These are phyloP conservation scores for Colletotrichum tropicicola DNA, from an alignment of 2,329 filamentous ascomycete genomes.

Conservation along the genomic window DNA sequence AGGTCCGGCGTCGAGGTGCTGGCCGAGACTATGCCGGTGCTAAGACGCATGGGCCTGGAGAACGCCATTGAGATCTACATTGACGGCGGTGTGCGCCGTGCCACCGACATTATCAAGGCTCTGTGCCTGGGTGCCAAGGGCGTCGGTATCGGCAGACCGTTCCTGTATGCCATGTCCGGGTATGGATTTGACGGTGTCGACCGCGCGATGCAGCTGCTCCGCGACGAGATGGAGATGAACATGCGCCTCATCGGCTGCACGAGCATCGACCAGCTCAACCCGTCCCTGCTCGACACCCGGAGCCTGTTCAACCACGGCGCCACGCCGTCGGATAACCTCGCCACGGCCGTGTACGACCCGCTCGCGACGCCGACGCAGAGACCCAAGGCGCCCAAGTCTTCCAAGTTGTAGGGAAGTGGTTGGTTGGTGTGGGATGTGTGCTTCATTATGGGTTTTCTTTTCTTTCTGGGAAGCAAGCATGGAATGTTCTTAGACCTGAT, in stretches of 20 bases:
- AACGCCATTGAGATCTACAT: conserved; percentile 86
- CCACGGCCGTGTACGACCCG: conserved; percentile 61
- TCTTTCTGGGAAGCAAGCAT: background rate
- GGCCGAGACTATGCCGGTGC: conserved; percentile 90
- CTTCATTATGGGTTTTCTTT: background rate
- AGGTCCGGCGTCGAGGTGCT: conserved; percentile 90
- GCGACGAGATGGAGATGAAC: conserved; percentile 99
- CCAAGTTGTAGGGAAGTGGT: conserved; percentile 54
- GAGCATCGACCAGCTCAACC: conserved; percentile 79
- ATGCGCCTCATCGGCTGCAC: conserved; percentile 92
- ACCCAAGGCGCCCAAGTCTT: conserved; percentile 43
- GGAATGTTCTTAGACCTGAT: conserved; percentile 3
- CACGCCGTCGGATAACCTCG: conserved; percentile 59
- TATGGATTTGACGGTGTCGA: conserved; percentile 91
- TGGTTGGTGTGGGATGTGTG: background rate
- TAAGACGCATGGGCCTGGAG: conserved; percentile 77
- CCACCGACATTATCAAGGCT: conserved; percentile 95
- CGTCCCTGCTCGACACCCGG: conserved; percentile 80
- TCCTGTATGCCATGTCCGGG: conserved; percentile 94
- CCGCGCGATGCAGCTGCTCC: conserved; percentile 89
- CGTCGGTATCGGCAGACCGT: conserved; percentile 93
- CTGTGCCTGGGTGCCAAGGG: conserved; percentile 91
- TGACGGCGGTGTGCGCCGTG: conserved; percentile 89
- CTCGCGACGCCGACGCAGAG: conserved; percentile 61
- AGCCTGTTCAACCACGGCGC: conserved; percentile 67